Evolutionary conservation across 1,284 basidiomycete genomes (phyloP).

Genomic region (Leccinum fallax): DNA sequence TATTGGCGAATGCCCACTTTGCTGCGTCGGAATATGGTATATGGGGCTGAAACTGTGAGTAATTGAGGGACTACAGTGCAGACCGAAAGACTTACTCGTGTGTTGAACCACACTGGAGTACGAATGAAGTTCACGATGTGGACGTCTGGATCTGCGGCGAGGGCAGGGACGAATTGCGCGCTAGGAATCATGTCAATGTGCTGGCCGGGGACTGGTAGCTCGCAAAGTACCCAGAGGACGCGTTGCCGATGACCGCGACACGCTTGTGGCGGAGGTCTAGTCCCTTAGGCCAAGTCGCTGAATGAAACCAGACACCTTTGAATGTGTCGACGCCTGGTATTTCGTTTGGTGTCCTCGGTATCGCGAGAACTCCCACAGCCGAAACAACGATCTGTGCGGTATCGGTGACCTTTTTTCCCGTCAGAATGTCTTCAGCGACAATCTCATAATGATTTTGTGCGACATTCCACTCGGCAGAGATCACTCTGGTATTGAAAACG

Average conservation of each 20-base stretch:
- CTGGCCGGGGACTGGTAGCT: background rate
- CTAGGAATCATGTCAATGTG: slow-evolving; percentile 23
- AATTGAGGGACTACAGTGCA: background rate
- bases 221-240: slow-evolving; percentile 41
- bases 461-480: slow-evolving; percentile 29
- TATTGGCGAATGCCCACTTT: slow-evolving; percentile 39
- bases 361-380: slow-evolving; percentile 14
- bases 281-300: slow-evolving; percentile 45
- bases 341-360: slow-evolving; percentile 24
- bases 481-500: slow-evolving; percentile 31
- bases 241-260: slow-evolving; percentile 55
- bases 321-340: slow-evolving; percentile 45
- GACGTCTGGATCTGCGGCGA: slow-evolving; percentile 37
- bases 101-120: slow-evolving; percentile 38
- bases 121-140: slow-evolving; percentile 40
- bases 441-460: slow-evolving; percentile 16
- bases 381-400: slow-evolving; percentile 25
- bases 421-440: slow-evolving; percentile 17
- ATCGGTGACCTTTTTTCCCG: slow-evolving; percentile 14
- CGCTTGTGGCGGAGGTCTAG: slow-evolving; percentile 45
- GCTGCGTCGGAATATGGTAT: slow-evolving; percentile 29
- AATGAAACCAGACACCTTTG: slow-evolving; percentile 50
- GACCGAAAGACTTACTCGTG: slow-evolving; percentile 24
- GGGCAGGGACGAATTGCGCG: slow-evolving; percentile 38
- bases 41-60: slow-evolving; percentile 21